phyloP scores from a whole-genome alignment of 495 filamentous ascomycete species.

The Aspergillus biplanus region DNA sequence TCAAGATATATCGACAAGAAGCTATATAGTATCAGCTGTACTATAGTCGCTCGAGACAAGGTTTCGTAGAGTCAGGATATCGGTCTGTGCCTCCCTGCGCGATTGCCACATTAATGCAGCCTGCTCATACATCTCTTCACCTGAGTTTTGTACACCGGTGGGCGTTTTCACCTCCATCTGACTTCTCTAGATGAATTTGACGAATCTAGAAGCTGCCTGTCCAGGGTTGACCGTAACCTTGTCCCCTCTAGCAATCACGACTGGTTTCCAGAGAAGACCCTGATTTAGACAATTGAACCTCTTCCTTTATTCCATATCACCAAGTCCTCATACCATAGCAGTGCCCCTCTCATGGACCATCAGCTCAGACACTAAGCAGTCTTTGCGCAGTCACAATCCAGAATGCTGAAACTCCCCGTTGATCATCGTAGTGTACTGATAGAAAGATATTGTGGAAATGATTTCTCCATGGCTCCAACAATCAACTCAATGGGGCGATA shows the following conservation, averaged over 20 bases:
- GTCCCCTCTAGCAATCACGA: constrained; percentile 21
- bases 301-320: constrained; percentile 9
- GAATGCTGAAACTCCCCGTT: constrained; percentile 6
- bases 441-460: constrained; percentile 7
- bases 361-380: constrained; percentile 12
- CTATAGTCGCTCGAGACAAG: constrained; percentile 50
- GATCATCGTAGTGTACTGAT: neutral
- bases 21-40: constrained; percentile 66
- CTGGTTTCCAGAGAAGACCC: constrained; percentile 18
- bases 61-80: constrained; percentile 30
- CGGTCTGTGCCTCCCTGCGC: constrained; percentile 24
- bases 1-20: constrained; percentile 69
- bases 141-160: constrained; percentile 18
- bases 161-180: constrained; percentile 12
- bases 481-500: neutral
- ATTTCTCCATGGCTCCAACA: neutral
- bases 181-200: constrained; percentile 15
- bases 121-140: constrained; percentile 22
- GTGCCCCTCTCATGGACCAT: constrained; percentile 22
- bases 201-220: constrained; percentile 12
- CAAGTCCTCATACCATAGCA: constrained; percentile 16
- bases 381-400: constrained; percentile 8
- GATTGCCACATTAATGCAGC: constrained; percentile 25
- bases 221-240: constrained; percentile 18
- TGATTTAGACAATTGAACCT: constrained; percentile 19